phyloP scores from a whole-genome alignment of 164 flowering plant species.

The Vitis amurensis region DNA sequence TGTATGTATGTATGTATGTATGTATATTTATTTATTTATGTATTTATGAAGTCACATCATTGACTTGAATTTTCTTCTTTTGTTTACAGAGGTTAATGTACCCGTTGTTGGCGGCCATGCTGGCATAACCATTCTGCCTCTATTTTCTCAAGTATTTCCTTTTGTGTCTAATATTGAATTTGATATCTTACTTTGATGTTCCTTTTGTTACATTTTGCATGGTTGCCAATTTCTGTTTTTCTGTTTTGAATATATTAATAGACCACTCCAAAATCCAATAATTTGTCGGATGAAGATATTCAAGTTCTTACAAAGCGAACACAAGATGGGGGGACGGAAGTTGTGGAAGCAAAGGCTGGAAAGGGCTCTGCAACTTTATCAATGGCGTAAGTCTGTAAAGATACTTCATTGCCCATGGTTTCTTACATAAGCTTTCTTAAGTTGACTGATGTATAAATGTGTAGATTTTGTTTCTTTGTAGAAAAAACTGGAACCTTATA shows the following conservation, averaged over 20 bases:
- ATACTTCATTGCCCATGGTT: background rate
- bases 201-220: background rate
- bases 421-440: background rate
- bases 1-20: too few species aligned
- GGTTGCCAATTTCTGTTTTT: background rate
- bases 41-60: background rate
- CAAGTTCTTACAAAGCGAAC: constrained; percentile 82
- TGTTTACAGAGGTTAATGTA: constrained; percentile 72
- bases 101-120: constrained; percentile 99
- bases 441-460: too few species aligned
- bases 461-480: background rate
- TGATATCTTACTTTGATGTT: background rate
- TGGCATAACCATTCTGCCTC: constrained; percentile 92
- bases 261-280: constrained; percentile 78
- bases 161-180: background rate
- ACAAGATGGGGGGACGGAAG: constrained; percentile 97
- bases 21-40: background rate
- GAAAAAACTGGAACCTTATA: too few species aligned
- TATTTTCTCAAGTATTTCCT: constrained; percentile 77
- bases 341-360: constrained; percentile 99
- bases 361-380: constrained; percentile 98
- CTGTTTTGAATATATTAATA: constrained; percentile 18
- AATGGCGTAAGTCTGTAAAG: constrained; percentile 81
- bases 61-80: constrained; percentile 3
- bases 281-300: constrained; percentile 66